Base-by-base conservation (phyloP, 148 eudicot genomes). In the Persicaria tinctoria region DNA sequence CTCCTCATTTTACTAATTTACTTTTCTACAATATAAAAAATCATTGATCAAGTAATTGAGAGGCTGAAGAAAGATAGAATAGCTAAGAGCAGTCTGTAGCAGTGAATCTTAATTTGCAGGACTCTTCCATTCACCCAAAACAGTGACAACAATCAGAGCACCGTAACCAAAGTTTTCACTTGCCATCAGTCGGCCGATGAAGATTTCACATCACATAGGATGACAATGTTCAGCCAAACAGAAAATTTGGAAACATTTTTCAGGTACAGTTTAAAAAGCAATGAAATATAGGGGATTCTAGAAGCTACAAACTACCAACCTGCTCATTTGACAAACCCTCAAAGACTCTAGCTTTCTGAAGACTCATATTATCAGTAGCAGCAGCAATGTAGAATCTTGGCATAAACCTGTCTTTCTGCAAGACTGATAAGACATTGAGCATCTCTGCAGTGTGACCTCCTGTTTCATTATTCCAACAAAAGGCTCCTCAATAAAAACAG, bases 361-460 rank as follows among this genome's bases (percentile, higher is more conserved):
- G 91, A 78, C 98, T 91, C 98, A 93, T 89, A 80, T 86, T 89
- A 83, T 94, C 97, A 70, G 98, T 89, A 32, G 92, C 93, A 56
- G 95, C 98, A 75, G 98, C 98, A 71, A 91, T 77, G 71, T 91
- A 94, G 74, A 83, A 88, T 79, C 97, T 87, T 2, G 97, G 95
- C 54, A 78, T 72, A 82, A 93, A 90, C 80, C 86, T 82, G 18
- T 87, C 92, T 78, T 76, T 85, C 72, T 88, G 86, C 70, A 94
- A 72, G 1, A 82, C 87, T 11, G 80, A 70, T 75, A 94, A 74
- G 44, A 94, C 86, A 85, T 91, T 91, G 70, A 94, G 78, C 97
- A 94, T 94, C 84, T 94, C 98, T 13, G 98, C 97, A 8, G 98
- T 94, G 79, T 94, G 98, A 73, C 97, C 98, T 53, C 98, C 98